Evolutionary conservation across 1,139 yeast genomes (phyloP).

Genomic region (Debaryomyces fabryi): DNA sequence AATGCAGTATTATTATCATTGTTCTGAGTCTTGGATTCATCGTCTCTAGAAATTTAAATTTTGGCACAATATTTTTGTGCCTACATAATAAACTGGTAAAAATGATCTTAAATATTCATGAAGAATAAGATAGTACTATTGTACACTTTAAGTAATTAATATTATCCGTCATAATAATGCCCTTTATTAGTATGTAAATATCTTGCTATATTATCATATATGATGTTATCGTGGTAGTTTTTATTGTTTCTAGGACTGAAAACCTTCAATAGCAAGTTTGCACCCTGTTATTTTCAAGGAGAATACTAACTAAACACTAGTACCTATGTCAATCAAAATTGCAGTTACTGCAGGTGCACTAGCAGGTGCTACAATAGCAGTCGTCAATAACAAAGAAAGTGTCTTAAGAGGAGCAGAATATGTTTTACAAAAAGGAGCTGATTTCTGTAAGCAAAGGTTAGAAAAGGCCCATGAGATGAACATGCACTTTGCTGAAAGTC

Average conservation of each 20-base stretch:
- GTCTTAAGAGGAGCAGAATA: conserved; percentile 37
- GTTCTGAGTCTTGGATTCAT: not conserved
- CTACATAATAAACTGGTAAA: not conserved
- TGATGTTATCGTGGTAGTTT: not conserved
- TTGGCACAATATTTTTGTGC: not conserved
- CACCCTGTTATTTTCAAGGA: not conserved
- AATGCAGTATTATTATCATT: not conserved
- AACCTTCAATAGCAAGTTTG: not conserved
- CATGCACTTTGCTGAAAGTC: conserved; percentile 30
- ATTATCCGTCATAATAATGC: conserved; percentile 6
- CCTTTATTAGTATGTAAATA: conserved; percentile 12
- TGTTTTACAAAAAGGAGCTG: conserved; percentile 39
- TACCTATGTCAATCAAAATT: conserved; percentile 42
- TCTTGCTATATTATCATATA: not conserved
- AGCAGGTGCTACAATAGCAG: conserved; percentile 43
- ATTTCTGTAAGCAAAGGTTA: conserved; percentile 32
- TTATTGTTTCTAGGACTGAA: not conserved
- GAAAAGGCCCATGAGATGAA: conserved; percentile 25
- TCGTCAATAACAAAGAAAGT: conserved; percentile 35
- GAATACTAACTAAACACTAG: conserved; percentile 17
- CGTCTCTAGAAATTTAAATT: not conserved
- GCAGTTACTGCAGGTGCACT: conserved; percentile 45
- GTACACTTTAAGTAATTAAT: not conserved
- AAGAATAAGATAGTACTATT: not conserved
- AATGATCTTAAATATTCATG: not conserved